Evolutionary conservation across 495 filamentous ascomycete species (phyloP).

Genomic region (Penicillium fimorum): DNA sequence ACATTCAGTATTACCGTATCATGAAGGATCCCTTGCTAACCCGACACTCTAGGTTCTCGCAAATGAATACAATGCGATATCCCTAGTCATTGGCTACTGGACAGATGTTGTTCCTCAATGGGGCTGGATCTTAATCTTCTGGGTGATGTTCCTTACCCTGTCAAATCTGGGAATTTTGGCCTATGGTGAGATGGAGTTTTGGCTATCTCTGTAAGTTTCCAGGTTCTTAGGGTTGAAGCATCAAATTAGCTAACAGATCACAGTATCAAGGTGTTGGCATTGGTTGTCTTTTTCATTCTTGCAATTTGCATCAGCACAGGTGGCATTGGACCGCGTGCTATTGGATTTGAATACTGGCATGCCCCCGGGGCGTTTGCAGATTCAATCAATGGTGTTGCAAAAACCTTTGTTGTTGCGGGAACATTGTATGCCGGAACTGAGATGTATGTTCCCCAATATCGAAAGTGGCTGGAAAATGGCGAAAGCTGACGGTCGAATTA

Average conservation of each 20-base stretch:
- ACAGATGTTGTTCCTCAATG: slow-evolving; percentile 46
- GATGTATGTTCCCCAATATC: slow-evolving; percentile 34
- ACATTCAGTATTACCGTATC: not conserved
- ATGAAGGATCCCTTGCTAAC: slow-evolving; percentile 6
- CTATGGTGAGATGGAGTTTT: slow-evolving; percentile 63
- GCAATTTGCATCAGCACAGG: slow-evolving; percentile 64
- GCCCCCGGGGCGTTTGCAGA: slow-evolving; percentile 69
- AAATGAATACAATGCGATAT: slow-evolving; percentile 53
- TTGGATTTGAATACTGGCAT: slow-evolving; percentile 64
- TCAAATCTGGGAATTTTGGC: slow-evolving; percentile 58
- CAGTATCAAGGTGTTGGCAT: slow-evolving; percentile 53
- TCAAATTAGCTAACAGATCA: not conserved
- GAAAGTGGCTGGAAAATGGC: too few species aligned
- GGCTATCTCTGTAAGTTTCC: slow-evolving; percentile 34
- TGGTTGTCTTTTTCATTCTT: slow-evolving; percentile 67
- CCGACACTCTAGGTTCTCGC: slow-evolving; percentile 36
- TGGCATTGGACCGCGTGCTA: slow-evolving; percentile 53
- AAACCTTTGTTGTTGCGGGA: slow-evolving; percentile 65
- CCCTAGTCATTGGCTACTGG: slow-evolving; percentile 42
- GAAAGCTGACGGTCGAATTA: slow-evolving; percentile 9
- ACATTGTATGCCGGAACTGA: slow-evolving; percentile 73
- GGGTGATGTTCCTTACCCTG: slow-evolving; percentile 48
- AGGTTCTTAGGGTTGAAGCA: not conserved
- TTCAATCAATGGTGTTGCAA: slow-evolving; percentile 54
- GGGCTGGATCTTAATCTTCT: slow-evolving; percentile 66